Conservation (phyloP, 176 grass and related monocot species). For the Cenchrus fungigraminus region DNA sequence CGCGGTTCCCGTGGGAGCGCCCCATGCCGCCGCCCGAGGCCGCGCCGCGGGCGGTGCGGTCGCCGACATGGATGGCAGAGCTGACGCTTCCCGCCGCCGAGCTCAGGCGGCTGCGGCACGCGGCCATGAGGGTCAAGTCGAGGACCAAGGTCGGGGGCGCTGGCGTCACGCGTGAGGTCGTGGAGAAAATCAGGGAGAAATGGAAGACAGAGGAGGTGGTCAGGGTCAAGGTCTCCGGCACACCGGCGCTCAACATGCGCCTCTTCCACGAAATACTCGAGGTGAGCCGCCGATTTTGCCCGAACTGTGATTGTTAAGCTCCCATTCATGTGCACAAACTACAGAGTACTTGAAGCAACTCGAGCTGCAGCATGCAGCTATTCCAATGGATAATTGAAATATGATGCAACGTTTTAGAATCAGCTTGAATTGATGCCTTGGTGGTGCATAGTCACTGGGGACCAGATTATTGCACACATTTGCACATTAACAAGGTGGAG, state of each 20-base stretch:
- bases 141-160: slow-evolving; percentile 76
- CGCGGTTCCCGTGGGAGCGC: slow-evolving; percentile 90
- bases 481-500: not conserved
- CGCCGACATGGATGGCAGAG: slow-evolving; percentile 80
- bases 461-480: not conserved
- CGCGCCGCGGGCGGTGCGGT: slow-evolving; percentile 45
- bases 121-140: slow-evolving; percentile 77
- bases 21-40: slow-evolving; percentile 45
- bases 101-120: slow-evolving; percentile 77
- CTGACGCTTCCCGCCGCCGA: slow-evolving; percentile 79
- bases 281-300: slow-evolving; percentile 35
- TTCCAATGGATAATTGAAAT: not conserved
- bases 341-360: not conserved
- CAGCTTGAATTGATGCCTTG: not conserved
- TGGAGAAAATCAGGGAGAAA: slow-evolving; percentile 80
- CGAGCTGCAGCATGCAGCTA: not conserved
- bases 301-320: not conserved
- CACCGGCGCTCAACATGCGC: slow-evolving; percentile 93
- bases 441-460: not conserved
- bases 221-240: slow-evolving; percentile 75
- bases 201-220: slow-evolving; percentile 91
- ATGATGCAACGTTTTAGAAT: not conserved
- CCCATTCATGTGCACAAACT: not conserved
- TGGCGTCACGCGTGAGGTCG: slow-evolving; percentile 76
- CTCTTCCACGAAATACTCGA: slow-evolving; percentile 90